These are phyloP conservation scores for Pichia sp. DNA, from an alignment of 1,139 yeast genomes.

Conservation along the genomic window DNA sequence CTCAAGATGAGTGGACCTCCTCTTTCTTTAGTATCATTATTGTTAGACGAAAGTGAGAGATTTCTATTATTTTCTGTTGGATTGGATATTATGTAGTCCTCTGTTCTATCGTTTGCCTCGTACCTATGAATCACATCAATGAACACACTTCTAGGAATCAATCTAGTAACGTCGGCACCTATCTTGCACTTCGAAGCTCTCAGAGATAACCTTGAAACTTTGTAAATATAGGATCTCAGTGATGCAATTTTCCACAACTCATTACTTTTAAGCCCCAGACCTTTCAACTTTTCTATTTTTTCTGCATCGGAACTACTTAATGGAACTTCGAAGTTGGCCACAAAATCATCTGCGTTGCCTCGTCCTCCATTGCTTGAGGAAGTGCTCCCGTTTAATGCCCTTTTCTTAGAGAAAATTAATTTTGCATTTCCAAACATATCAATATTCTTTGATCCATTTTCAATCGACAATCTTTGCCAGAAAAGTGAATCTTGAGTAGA, in stretches of 20 bases:
- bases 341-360: constrained; percentile 34
- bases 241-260: constrained; percentile 83
- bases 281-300: constrained; percentile 66
- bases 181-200: constrained; percentile 19
- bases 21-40: not conserved
- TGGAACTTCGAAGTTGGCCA: constrained; percentile 38
- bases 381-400: constrained; percentile 6
- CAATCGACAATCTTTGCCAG: constrained; percentile 54
- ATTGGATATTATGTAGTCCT: not conserved
- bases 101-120: constrained; percentile 28
- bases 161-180: constrained; percentile 32
- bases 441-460: constrained; percentile 29
- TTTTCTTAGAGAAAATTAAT: constrained; percentile 36
- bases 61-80: not conserved
- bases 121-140: constrained; percentile 55
- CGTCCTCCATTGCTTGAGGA: constrained; percentile 26
- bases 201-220: constrained; percentile 42
- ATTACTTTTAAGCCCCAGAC: constrained; percentile 63
- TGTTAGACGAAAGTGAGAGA: not conserved
- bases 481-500: constrained; percentile 65
- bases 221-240: constrained; percentile 61
- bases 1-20: constrained; percentile 20
- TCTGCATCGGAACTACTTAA: constrained; percentile 64
- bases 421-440: constrained; percentile 45
- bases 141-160: constrained; percentile 62